Evolutionary conservation across 2,329 filamentous ascomycete genomes (phyloP).

Genomic region (Ophiocordyceps robertsii): DNA sequence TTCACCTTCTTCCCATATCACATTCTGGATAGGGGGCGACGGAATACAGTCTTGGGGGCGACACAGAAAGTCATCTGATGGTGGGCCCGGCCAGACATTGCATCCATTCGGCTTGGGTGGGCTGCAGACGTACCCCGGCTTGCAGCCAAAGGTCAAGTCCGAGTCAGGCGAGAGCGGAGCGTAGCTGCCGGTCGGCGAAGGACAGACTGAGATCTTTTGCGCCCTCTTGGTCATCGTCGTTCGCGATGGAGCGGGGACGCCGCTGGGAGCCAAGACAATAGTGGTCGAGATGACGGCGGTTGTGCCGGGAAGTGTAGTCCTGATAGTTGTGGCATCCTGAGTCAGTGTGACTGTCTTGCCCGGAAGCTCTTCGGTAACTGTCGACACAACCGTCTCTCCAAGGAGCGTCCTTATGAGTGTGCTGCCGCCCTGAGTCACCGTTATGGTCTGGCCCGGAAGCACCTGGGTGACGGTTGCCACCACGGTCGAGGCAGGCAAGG

Average conservation of each 20-base stretch:
- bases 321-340: neutral
- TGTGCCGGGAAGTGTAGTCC: constrained; percentile 7
- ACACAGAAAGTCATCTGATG: constrained; percentile 32
- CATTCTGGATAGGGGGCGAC: constrained; percentile 21
- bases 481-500: constrained; percentile 4
- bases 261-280: constrained; percentile 12
- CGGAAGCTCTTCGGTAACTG: neutral
- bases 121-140: constrained; percentile 38
- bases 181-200: constrained; percentile 25
- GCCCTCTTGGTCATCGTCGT: constrained; percentile 15
- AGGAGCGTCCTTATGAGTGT: neutral
- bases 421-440: constrained; percentile 3
- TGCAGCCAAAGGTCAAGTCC: constrained; percentile 38
- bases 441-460: constrained; percentile 5
- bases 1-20: constrained; percentile 28
- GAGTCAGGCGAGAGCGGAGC: constrained; percentile 20
- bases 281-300: constrained; percentile 17
- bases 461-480: constrained; percentile 3
- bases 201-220: constrained; percentile 25
- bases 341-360: constrained; percentile 7
- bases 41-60: constrained; percentile 27
- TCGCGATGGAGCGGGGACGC: constrained; percentile 13
- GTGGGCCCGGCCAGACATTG: constrained; percentile 35
- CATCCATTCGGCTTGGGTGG: constrained; percentile 35
- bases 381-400: neutral